phyloP scores from a whole-genome alignment of 192 early-diverging fungal genomes.

The Jimgerdemannia lactiflua region DNA sequence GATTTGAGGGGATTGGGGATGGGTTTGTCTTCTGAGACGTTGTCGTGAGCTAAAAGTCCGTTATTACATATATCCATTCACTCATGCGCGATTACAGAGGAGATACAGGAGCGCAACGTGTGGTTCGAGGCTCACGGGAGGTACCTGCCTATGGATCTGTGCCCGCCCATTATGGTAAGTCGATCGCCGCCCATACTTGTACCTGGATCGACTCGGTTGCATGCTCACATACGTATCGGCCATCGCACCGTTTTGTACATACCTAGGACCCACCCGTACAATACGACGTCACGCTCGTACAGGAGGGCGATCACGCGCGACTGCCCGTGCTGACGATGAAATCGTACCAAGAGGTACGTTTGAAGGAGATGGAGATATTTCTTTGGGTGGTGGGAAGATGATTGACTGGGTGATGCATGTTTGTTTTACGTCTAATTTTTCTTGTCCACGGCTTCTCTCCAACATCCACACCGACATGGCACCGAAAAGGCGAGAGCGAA shows the following conservation, averaged over 20 bases:
- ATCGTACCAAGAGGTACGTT: background rate
- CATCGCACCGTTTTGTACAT: too few relatives aligned
- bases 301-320: background rate
- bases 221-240: too few relatives aligned
- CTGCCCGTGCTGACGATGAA: background rate
- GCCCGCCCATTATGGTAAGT: background rate
- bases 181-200: too few relatives aligned
- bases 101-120: background rate
- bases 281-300: background rate
- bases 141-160: conserved; percentile 1
- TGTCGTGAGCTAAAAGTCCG: too few relatives aligned
- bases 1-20: background rate
- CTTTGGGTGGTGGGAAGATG: too few relatives aligned
- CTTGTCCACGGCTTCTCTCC: too few relatives aligned
- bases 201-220: too few relatives aligned
- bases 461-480: background rate
- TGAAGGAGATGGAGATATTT: too few relatives aligned
- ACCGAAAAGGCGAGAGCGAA: background rate
- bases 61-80: background rate
- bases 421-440: too few relatives aligned
- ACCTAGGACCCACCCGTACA: background rate
- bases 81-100: background rate
- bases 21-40: too few relatives aligned
- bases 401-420: too few relatives aligned
- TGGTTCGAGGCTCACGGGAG: background rate